A percentile compares a stretch with the other conserved stretches of the same genome.
phyloP scores from a whole-genome alignment of 345 rosid genomes.

The Sapria himalayana region DNA sequence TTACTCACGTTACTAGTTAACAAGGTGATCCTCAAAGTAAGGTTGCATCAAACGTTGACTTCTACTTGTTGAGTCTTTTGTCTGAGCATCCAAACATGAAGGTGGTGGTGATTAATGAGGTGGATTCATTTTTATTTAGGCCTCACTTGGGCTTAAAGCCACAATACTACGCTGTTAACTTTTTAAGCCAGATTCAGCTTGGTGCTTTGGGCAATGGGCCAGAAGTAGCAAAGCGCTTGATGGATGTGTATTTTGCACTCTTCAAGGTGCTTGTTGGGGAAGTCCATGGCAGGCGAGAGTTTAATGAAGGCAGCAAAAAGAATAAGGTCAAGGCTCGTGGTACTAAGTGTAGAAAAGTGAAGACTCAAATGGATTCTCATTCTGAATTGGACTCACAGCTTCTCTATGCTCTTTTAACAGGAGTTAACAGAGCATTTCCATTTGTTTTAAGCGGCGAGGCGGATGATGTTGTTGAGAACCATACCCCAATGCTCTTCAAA shows the following conservation, averaged over 20 bases:
- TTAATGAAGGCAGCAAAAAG: constrained; percentile 12
- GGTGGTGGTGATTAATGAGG: constrained; percentile 93
- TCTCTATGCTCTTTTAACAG: constrained; percentile 71
- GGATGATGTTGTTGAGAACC: constrained; percentile 65
- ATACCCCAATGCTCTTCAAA: constrained; percentile 81
- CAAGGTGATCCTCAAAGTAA: constrained; percentile 97
- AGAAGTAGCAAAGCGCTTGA: constrained; percentile 63
- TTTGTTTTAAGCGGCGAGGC: constrained; percentile 72
- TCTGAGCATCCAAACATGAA: constrained; percentile 97
- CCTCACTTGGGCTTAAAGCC: constrained; percentile 74
- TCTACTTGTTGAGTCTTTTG: constrained; percentile 64
- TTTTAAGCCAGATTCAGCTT: constrained; percentile 66
- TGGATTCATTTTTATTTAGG: constrained; percentile 75
- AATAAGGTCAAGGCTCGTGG: constrained; percentile 11
- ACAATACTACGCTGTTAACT: constrained; percentile 84
- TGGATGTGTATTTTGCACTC: constrained; percentile 83
- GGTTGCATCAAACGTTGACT: constrained; percentile 93
- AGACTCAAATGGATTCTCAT: constrained; percentile 31
- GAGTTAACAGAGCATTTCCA: constrained; percentile 95
- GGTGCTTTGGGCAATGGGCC: constrained; percentile 79
- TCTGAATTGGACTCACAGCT: constrained; percentile 85
- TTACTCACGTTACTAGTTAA: constrained; percentile 71
- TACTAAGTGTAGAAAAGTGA: constrained; percentile 17
- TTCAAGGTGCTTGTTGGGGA: constrained; percentile 52
- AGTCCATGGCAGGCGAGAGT: constrained; percentile 11